Conservation (phyloP, 805 yeast species). For the Brettanomyces naardenensis region DNA sequence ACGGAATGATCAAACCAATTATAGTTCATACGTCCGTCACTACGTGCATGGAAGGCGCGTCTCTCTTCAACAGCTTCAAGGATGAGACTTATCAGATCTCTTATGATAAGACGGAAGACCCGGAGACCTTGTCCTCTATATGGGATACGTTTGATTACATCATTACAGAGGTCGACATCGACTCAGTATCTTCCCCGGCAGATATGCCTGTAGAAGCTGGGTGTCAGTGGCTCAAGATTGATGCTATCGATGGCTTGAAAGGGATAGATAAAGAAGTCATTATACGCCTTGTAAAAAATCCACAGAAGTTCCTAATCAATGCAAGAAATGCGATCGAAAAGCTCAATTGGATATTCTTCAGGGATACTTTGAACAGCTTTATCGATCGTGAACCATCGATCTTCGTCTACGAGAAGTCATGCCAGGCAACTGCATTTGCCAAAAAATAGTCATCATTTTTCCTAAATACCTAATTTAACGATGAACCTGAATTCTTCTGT, state of each 20-base stretch:
- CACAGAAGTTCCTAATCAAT: constrained; percentile 1
- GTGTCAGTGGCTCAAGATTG: constrained; percentile 37
- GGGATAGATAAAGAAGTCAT: constrained; percentile 26
- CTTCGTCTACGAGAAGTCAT: constrained; percentile 13
- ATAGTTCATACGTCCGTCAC: constrained; percentile 70
- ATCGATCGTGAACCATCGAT: constrained; percentile 10
- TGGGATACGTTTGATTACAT: constrained; percentile 37
- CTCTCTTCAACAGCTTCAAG: constrained; percentile 51
- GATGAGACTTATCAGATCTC: constrained; percentile 18
- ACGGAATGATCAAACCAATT: constrained; percentile 10
- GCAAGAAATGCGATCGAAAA: background rate
- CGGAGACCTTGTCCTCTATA: constrained; percentile 21
- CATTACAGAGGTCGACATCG: constrained; percentile 31
- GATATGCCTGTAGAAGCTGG: constrained; percentile 20
- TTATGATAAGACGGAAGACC: constrained; percentile 77
- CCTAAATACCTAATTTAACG: background rate
- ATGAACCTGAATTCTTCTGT: constrained; percentile 16
- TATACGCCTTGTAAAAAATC: constrained; percentile 6
- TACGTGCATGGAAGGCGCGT: constrained; percentile 82
- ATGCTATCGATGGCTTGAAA: constrained; percentile 30
- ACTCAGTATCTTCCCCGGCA: too few species aligned
- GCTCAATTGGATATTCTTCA: constrained; percentile 7
- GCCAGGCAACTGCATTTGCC: background rate
- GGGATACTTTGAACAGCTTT: constrained; percentile 3
- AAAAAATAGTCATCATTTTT: background rate